phyloP scores from a whole-genome alignment of 1,284 basidiomycete species.

The Rhodotorula sp. region DNA sequence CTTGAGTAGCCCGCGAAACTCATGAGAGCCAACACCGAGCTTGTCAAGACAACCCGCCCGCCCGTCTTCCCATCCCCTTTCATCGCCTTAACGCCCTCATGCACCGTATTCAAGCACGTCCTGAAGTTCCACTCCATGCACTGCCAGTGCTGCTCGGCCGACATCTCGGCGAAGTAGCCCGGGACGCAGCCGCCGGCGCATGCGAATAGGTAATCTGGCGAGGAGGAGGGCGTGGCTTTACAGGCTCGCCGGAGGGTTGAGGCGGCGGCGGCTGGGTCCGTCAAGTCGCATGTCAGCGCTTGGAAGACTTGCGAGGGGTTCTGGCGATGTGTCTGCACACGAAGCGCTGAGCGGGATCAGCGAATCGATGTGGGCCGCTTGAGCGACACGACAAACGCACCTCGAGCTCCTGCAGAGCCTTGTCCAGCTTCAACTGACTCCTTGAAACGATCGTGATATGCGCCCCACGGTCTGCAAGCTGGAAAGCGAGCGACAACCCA shows the following conservation, averaged over 20 bases:
- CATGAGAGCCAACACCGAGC: slow-evolving; percentile 77
- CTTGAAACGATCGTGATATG: slow-evolving; percentile 79
- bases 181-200: slow-evolving; percentile 68
- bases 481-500: slow-evolving; percentile 67
- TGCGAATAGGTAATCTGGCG: slow-evolving; percentile 70
- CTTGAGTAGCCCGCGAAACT: slow-evolving; percentile 77
- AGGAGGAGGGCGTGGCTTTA: slow-evolving; percentile 55
- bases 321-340: slow-evolving; percentile 48
- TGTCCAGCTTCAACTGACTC: slow-evolving; percentile 60
- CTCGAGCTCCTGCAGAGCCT: slow-evolving; percentile 63
- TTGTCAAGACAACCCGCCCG: slow-evolving; percentile 74
- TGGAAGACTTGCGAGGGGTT: slow-evolving; percentile 58
- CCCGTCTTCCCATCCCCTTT: slow-evolving; percentile 57
- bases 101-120: slow-evolving; percentile 68
- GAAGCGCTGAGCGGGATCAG: neutral
- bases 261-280: slow-evolving; percentile 55
- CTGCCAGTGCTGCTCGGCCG: slow-evolving; percentile 59
- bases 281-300: slow-evolving; percentile 64
- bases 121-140: slow-evolving; percentile 54
- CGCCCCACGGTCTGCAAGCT: slow-evolving; percentile 68
- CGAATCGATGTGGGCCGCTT: neutral
- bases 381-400: slow-evolving; percentile 48
- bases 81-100: slow-evolving; percentile 71
- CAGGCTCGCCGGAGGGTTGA: slow-evolving; percentile 64
- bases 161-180: slow-evolving; percentile 68